phyloP scores from a whole-genome alignment of 2,329 filamentous ascomycete species.

The Clonostachys chloroleuca region DNA sequence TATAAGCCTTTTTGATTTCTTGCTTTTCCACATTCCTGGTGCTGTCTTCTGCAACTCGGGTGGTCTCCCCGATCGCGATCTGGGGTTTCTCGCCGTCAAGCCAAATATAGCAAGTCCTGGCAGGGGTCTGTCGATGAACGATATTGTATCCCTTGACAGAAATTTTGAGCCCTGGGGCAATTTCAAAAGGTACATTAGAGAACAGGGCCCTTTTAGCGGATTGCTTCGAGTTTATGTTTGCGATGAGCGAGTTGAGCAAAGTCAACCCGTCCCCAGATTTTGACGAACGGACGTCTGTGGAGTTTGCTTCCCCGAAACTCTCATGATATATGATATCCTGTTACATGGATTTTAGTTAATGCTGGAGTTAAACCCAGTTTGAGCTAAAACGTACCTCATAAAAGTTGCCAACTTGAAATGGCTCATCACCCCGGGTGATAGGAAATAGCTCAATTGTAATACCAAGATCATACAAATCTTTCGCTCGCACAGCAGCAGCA shows the following conservation, averaged over 20 bases:
- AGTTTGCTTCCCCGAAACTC: slow-evolving; percentile 61
- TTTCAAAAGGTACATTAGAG: slow-evolving; percentile 79
- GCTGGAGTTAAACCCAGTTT: not conserved
- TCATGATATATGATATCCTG: slow-evolving; percentile 89
- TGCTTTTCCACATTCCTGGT: slow-evolving; percentile 71
- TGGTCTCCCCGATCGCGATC: slow-evolving; percentile 71
- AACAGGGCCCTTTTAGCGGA: slow-evolving; percentile 83
- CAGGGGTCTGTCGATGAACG: slow-evolving; percentile 77
- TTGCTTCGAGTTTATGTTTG: slow-evolving; percentile 87
- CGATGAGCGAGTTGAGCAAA: slow-evolving; percentile 74
- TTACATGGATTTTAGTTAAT: not conserved
- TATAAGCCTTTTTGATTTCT: slow-evolving; percentile 89
- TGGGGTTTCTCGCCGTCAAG: slow-evolving; percentile 81
- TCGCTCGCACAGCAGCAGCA: slow-evolving; percentile 79
- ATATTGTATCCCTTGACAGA: slow-evolving; percentile 92
- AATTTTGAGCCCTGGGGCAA: slow-evolving; percentile 79
- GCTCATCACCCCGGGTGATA: slow-evolving; percentile 64
- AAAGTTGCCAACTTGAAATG: slow-evolving; percentile 81
- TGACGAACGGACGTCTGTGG: slow-evolving; percentile 51
- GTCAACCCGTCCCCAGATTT: slow-evolving; percentile 72
- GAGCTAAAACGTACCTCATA: slow-evolving; percentile 65
- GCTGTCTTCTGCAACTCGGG: slow-evolving; percentile 73
- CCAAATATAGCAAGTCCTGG: slow-evolving; percentile 83
- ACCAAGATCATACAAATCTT: slow-evolving; percentile 91
- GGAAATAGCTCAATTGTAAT: slow-evolving; percentile 92